phyloP scores from a whole-genome alignment of 495 filamentous ascomycete species.

The Penicillium nucicola region DNA sequence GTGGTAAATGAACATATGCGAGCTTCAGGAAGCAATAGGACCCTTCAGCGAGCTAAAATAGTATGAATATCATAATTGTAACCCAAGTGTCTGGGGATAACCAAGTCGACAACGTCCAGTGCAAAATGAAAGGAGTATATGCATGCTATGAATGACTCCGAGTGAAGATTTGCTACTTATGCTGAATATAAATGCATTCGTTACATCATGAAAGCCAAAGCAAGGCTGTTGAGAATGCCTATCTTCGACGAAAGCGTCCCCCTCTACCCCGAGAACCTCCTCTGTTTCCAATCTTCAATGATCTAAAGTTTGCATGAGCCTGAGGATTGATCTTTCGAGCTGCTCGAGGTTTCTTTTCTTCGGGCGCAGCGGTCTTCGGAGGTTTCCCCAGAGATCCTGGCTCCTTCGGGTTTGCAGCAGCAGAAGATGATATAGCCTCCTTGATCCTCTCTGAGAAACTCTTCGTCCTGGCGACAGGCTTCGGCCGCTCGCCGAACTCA shows the following conservation, averaged over 20 bases:
- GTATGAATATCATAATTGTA: not conserved
- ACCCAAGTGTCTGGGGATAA: not conserved
- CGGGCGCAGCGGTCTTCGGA: constrained; percentile 21
- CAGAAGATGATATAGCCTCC: constrained; percentile 33
- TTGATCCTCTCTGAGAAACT: constrained; percentile 46
- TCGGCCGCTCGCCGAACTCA: constrained; percentile 27
- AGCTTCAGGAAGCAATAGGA: too few relatives aligned
- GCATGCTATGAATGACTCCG: constrained; percentile 7
- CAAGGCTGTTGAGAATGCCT: constrained; percentile 2
- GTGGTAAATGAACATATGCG: too few relatives aligned
- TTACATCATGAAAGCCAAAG: constrained; percentile 25
- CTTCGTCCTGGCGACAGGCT: constrained; percentile 24
- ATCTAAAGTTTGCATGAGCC: constrained; percentile 80
- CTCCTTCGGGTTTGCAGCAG: constrained; percentile 22
- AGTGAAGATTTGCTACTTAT: constrained; percentile 9
- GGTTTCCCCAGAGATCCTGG: constrained; percentile 28
- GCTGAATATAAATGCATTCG: constrained; percentile 29
- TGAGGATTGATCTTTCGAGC: constrained; percentile 67
- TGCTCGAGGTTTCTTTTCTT: constrained; percentile 52
- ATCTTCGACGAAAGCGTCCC: constrained; percentile 47
- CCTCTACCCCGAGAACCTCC: constrained; percentile 37
- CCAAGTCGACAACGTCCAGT: not conserved
- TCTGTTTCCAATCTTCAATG: constrained; percentile 71
- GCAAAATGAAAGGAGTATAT: not conserved
- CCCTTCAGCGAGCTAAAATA: too few relatives aligned